Base-by-base conservation (phyloP, 2,329 filamentous ascomycete genomes). In the Fusarium bactridioides region DNA sequence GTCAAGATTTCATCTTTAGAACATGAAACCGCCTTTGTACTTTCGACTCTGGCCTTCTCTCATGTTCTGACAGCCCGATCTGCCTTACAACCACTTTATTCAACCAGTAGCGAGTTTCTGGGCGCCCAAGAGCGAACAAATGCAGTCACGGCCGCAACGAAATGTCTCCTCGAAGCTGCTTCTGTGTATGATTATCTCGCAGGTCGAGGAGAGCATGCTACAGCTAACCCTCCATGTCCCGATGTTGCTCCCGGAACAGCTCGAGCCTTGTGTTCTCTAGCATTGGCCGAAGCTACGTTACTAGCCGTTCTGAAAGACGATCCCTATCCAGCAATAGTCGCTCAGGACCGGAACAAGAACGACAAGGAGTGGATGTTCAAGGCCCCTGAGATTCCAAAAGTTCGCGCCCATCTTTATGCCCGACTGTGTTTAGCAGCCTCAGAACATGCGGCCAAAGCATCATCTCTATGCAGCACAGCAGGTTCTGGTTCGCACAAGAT, bases 301-400 rank as follows among this genome's bases (percentile, higher is more conserved):
- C 88, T 98, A 3, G 94, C 94, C 1, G 94, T 98, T 2, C 81
- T 97, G 55, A 98, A 98, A 76, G 95, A 98, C 79, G 96, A 99
- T 78, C 94, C 95, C 0, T 98, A 98, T 78, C 92, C 95, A 3
- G 91, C 92, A 4, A 89, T 91, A 11, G 92, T 97, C 5, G 90
- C 94, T 2, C 93, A 97, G 77, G 90, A 92, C 63, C 88, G 95
- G 53, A 97, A 97, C 78, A 89, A 91, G 59, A 90, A 92, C 74
- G 94, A 95, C 80, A 94, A 89, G 69, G 95, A 98, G 74, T 99
- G 95, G 95, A 98, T 98, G 94, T 97, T 96, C 81, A 94, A 93
- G 77, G 89, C 94, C 0, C 94, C 95, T 2, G 90, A 94, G 56
- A 93, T 98, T 54, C 93, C 94, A 35, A 95, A 95, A 79, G 94